A percentile compares a stretch with the other conserved stretches of the same genome.
These are phyloP conservation scores for Trichoderma erinaceum DNA, from an alignment of 495 filamentous ascomycete genomes.

Conservation along the genomic window DNA sequence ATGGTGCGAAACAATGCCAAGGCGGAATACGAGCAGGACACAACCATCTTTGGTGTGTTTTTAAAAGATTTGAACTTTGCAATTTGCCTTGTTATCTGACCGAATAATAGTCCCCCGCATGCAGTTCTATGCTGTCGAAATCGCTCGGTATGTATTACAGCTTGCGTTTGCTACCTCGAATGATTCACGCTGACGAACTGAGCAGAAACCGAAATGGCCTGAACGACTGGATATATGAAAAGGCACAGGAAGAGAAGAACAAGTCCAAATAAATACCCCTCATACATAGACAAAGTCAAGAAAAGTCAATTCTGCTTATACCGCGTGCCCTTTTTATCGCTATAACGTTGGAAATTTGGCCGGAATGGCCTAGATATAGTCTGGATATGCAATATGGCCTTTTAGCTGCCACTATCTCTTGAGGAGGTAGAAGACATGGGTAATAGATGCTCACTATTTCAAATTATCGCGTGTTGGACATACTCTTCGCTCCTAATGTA, in stretches of 20 bases:
- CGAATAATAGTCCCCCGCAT: slow-evolving; percentile 62
- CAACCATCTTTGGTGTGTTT: slow-evolving; percentile 77
- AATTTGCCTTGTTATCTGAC: slow-evolving; percentile 18
- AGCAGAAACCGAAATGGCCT: slow-evolving; percentile 77
- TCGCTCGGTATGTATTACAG: slow-evolving; percentile 57
- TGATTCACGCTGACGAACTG: slow-evolving; percentile 64
- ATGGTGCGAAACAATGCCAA: slow-evolving; percentile 75
- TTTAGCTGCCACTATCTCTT: not conserved
- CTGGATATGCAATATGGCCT: not conserved
- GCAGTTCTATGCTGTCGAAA: slow-evolving; percentile 98
- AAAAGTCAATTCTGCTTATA: not conserved
- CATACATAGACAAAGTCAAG: not conserved
- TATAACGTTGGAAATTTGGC: not conserved
- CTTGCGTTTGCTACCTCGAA: not conserved
- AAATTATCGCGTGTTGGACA: not conserved
- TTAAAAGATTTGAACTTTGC: not conserved
- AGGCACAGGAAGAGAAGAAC: slow-evolving; percentile 40
- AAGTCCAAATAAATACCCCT: slow-evolving; percentile 17
- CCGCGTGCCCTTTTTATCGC: not conserved
- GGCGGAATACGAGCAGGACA: slow-evolving; percentile 78
- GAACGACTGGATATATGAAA: slow-evolving; percentile 95
- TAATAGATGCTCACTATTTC: not conserved
- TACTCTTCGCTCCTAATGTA: not conserved
- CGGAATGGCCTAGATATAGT: not conserved
- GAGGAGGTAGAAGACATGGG: not conserved